Evolutionary conservation across 441 rosid species (phyloP).

Genomic region (Euphorbia neoarborescens): DNA sequence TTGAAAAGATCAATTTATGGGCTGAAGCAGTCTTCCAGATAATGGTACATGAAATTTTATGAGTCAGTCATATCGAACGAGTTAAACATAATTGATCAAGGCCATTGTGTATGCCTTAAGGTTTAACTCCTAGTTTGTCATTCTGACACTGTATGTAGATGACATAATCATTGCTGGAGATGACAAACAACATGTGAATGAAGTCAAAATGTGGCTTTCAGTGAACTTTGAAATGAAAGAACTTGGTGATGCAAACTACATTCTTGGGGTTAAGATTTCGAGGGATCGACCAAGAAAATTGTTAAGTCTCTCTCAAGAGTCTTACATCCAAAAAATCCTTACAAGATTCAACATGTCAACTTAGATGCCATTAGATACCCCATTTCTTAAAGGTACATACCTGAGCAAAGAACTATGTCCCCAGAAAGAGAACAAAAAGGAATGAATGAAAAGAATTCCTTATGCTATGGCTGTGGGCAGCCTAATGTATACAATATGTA

Average conservation of each 20-base stretch:
- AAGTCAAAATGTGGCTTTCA: not conserved
- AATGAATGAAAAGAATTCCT: not conserved
- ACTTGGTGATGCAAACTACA: not conserved
- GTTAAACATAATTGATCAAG: not conserved
- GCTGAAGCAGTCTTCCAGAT: not conserved
- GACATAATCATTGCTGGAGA: not conserved
- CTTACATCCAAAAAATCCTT: not conserved
- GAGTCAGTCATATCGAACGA: too few relatives aligned
- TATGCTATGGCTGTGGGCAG: not conserved
- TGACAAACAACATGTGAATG: too few relatives aligned
- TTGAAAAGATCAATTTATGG: too few relatives aligned
- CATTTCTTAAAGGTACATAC: too few relatives aligned
- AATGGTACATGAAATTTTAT: not conserved
- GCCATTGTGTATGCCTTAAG: not conserved
- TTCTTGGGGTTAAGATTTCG: not conserved
- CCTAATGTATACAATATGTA: not conserved
- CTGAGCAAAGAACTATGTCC: not conserved
- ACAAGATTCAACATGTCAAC: not conserved
- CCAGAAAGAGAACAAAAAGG: too few relatives aligned
- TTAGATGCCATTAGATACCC: too few relatives aligned
- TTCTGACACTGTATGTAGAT: not conserved
- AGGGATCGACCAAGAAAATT: not conserved
- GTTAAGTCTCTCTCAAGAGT: not conserved
- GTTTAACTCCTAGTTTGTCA: not conserved
- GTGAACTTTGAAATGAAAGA: not conserved